These are phyloP conservation scores for Suhomyces terraborum DNA, from an alignment of 1,139 yeast species.

Conservation along the genomic window DNA sequence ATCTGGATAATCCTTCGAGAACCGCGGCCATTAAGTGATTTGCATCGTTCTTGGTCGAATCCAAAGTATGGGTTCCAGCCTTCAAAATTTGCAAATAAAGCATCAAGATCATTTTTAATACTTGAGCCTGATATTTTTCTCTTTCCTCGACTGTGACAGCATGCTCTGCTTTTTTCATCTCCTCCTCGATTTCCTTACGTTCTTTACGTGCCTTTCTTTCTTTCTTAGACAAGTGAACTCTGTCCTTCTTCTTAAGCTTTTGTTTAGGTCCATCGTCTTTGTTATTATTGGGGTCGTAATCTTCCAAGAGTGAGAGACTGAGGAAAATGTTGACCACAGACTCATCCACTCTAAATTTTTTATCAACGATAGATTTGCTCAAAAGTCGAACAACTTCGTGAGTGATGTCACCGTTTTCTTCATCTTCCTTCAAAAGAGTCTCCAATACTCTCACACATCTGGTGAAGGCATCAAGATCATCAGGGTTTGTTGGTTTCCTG, in stretches of 20 bases:
- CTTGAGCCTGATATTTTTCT: slow-evolving; percentile 81
- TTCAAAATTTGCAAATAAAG: slow-evolving; percentile 78
- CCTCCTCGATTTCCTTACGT: slow-evolving; percentile 83
- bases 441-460: slow-evolving; percentile 69
- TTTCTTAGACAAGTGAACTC: slow-evolving; percentile 85
- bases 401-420: slow-evolving; percentile 77
- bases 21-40: slow-evolving; percentile 72
- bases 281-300: slow-evolving; percentile 69
- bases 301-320: slow-evolving; percentile 73
- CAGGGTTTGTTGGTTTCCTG: slow-evolving; percentile 48
- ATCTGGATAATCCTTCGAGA: slow-evolving; percentile 85
- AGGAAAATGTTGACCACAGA: slow-evolving; percentile 73
- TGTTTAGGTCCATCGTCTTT: slow-evolving; percentile 37
- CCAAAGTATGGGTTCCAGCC: slow-evolving; percentile 35
- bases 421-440: slow-evolving; percentile 64
- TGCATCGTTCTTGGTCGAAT: slow-evolving; percentile 49
- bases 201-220: slow-evolving; percentile 88
- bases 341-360: slow-evolving; percentile 82
- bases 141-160: slow-evolving; percentile 86
- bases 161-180: slow-evolving; percentile 82
- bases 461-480: slow-evolving; percentile 53
- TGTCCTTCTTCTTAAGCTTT: slow-evolving; percentile 76
- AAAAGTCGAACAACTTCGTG: slow-evolving; percentile 69
- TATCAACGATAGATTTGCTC: slow-evolving; percentile 68
- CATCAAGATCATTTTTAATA: slow-evolving; percentile 69